Conservation (phyloP, 208 protist species). For the Acanthamoeba polyphaga region DNA sequence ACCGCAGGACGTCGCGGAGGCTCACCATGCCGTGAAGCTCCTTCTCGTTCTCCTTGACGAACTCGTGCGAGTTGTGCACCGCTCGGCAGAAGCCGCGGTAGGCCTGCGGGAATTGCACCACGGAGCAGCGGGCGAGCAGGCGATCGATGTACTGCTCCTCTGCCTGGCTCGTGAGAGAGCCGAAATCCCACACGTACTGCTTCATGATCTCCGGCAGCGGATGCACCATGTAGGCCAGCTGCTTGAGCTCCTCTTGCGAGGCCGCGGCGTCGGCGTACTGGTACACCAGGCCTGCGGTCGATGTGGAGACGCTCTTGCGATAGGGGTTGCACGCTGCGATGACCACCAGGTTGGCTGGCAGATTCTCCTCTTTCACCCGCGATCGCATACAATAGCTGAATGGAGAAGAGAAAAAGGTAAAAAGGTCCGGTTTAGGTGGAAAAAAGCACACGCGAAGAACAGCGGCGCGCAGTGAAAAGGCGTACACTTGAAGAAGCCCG, state of each 20-base stretch:
- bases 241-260: slow-evolving; percentile 34
- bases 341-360: slow-evolving; percentile 65
- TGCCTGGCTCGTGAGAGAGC: slow-evolving; percentile 8
- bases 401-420: neutral
- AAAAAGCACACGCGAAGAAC: neutral
- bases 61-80: slow-evolving; percentile 48
- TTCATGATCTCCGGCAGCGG: slow-evolving; percentile 69
- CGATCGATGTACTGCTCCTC: slow-evolving; percentile 52
- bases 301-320: neutral
- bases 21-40: neutral
- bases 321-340: slow-evolving; percentile 74
- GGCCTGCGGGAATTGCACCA: neutral
- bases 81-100: neutral
- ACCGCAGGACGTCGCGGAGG: slow-evolving; percentile 11
- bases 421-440: too few relatives aligned
- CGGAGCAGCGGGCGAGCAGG: neutral
- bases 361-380: neutral
- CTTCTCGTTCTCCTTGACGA: slow-evolving; percentile 55
- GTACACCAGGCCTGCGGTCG: neutral
- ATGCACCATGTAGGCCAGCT: slow-evolving; percentile 67
- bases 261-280: slow-evolving; percentile 28
- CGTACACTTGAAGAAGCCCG: slow-evolving; percentile 67
- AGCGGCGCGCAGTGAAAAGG: neutral
- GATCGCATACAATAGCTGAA: slow-evolving; percentile 55
- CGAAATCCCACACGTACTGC: slow-evolving; percentile 76